A percentile compares a stretch with the other conserved stretches of the same genome.
These are phyloP conservation scores for Candida cerambycidarum DNA, from an alignment of 805 yeast genomes.

Conservation along the genomic window DNA sequence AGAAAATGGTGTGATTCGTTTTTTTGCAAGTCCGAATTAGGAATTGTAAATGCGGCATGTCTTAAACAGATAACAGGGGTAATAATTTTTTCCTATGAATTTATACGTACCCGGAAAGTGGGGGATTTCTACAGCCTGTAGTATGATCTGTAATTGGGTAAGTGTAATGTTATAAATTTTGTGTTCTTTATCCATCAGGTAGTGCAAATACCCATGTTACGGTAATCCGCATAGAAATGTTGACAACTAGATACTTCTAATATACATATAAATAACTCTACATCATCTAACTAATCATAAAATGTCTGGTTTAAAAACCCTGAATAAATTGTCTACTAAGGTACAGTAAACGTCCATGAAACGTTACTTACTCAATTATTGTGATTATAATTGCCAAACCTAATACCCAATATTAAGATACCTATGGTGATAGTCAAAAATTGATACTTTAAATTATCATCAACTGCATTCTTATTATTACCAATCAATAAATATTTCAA, in stretches of 20 bases:
- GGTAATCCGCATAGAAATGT: no score
- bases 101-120: no score
- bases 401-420: slow-evolving; percentile 39
- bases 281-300: neutral
- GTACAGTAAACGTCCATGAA: neutral
- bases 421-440: slow-evolving; percentile 44
- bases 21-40: neutral
- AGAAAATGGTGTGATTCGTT: slow-evolving; percentile 13
- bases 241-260: no score
- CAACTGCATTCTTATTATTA: slow-evolving; percentile 27
- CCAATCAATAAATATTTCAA: slow-evolving; percentile 37
- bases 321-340: no score
- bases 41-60: neutral
- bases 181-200: neutral
- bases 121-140: no score
- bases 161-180: no score
- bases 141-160: no score
- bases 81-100: no score
- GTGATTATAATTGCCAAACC: slow-evolving; percentile 28
- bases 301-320: no score
- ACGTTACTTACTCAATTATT: neutral
- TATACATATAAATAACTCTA: slow-evolving; percentile 7
- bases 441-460: slow-evolving; percentile 42
- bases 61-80: neutral
- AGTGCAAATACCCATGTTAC: no score